Evolutionary conservation across 345 rosid genomes (phyloP).

Genomic region (Citrus cavaleriei): DNA sequence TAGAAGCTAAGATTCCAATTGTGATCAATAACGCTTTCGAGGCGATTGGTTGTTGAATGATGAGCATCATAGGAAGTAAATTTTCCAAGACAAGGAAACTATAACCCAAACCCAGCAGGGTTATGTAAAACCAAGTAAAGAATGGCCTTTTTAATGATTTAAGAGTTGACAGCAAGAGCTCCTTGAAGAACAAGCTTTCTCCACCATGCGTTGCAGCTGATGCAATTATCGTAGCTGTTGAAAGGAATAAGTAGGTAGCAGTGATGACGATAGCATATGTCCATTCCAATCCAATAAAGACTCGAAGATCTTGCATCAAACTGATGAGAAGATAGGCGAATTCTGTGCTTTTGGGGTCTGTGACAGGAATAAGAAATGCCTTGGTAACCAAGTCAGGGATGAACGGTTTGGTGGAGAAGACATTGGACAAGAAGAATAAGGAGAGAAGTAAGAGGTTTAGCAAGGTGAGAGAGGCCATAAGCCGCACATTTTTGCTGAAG

Average conservation of each 20-base stretch:
- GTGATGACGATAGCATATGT: slow-evolving; percentile 8
- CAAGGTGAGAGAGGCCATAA: slow-evolving; percentile 34
- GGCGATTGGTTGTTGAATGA: background rate
- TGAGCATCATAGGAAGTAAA: slow-evolving; percentile 17
- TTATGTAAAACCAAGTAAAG: slow-evolving; percentile 34
- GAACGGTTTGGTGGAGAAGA: slow-evolving; percentile 28
- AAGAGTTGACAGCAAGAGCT: slow-evolving; percentile 22
- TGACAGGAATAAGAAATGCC: slow-evolving; percentile 10
- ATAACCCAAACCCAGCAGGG: slow-evolving; percentile 35
- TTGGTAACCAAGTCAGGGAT: slow-evolving; percentile 24
- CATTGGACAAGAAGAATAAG: slow-evolving; percentile 19
- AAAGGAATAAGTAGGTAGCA: slow-evolving; percentile 22
- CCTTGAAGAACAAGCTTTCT: slow-evolving; percentile 19
- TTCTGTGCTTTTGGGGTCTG: slow-evolving; percentile 27
- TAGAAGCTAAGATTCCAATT: slow-evolving; percentile 5
- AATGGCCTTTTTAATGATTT: slow-evolving; percentile 39
- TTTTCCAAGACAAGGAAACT: slow-evolving; percentile 11
- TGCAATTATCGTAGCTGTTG: slow-evolving; percentile 28
- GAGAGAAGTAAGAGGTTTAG: slow-evolving; percentile 26
- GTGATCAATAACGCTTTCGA: background rate
- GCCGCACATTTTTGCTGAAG: slow-evolving; percentile 33
- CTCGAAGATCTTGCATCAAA: slow-evolving; percentile 17
- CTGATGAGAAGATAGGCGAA: slow-evolving; percentile 21
- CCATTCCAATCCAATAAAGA: slow-evolving; percentile 19
- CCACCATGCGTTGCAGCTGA: slow-evolving; percentile 30